phyloP scores from a whole-genome alignment of 768 basidiomycete species.

The Mycena rebaudengoi region DNA sequence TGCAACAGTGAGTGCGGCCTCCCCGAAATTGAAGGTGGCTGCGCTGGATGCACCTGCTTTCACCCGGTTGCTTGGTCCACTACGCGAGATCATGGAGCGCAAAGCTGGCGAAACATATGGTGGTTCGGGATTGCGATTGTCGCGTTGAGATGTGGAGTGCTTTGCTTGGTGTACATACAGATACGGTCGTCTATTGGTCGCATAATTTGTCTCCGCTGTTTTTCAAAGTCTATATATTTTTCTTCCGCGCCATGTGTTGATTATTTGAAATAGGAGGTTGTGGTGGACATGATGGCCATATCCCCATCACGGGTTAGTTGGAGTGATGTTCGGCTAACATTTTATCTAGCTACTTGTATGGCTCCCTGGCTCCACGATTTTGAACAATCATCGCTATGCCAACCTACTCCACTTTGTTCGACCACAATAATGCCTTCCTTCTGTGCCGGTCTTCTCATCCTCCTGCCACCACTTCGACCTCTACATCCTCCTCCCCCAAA shows the following conservation, averaged over 20 bases:
- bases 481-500: constrained; percentile 13
- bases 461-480: not conserved
- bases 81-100: constrained; percentile 93
- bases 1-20: constrained; percentile 90
- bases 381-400: not conserved
- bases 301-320: too few relatives aligned
- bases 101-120: constrained; percentile 83
- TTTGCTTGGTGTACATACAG: constrained; percentile 19
- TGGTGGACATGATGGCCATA: too few relatives aligned
- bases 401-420: not conserved
- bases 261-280: too few relatives aligned
- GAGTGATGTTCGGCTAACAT: too few relatives aligned
- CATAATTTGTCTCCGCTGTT: too few relatives aligned
- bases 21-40: constrained; percentile 87
- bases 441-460: not conserved
- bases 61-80: constrained; percentile 90
- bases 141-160: constrained; percentile 40
- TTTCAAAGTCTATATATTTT: too few relatives aligned
- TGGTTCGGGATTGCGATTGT: constrained; percentile 40
- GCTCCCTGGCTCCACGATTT: too few relatives aligned
- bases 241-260: too few relatives aligned
- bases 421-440: too few relatives aligned
- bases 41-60: constrained; percentile 94
- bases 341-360: too few relatives aligned
- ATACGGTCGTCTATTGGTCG: too few relatives aligned